Conservation (phyloP, 805 yeast genomes). For the Tetrapisispora nanseiensis region DNA sequence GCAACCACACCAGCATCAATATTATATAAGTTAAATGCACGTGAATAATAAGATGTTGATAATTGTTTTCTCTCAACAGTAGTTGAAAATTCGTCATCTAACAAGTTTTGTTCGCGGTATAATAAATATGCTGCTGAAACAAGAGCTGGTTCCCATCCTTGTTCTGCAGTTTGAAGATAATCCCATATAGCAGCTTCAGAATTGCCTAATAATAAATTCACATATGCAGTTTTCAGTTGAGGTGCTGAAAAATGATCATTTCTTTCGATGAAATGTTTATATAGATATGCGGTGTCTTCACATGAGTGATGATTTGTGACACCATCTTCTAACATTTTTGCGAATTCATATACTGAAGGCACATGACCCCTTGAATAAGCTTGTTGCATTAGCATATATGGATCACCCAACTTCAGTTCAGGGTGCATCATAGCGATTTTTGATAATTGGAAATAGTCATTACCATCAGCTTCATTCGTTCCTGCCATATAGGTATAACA, state of each 20-base stretch:
- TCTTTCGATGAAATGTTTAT: conserved; percentile 46
- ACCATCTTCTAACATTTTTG: conserved; percentile 39
- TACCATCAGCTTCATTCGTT: conserved; percentile 11
- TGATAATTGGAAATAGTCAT: conserved; percentile 34
- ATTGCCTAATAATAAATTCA: conserved; percentile 41
- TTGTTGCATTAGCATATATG: conserved; percentile 26
- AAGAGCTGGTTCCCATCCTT: conserved; percentile 72
- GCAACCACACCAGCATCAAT: conserved; percentile 67
- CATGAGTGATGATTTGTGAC: conserved; percentile 28
- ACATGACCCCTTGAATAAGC: conserved; percentile 38
- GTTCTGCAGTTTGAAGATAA: conserved; percentile 81
- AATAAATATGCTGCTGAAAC: conserved; percentile 63
- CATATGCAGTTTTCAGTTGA: conserved; percentile 51
- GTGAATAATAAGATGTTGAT: conserved; percentile 51
- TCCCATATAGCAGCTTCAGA: conserved; percentile 60
- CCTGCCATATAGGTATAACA: conserved; percentile 17
- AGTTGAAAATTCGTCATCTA: conserved; percentile 32
- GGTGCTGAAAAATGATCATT: conserved; percentile 53
- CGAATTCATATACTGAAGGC: conserved; percentile 41
- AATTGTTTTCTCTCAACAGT: conserved; percentile 35
- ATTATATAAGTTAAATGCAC: conserved; percentile 48
- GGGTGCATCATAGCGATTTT: conserved; percentile 22
- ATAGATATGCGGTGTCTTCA: conserved; percentile 31
- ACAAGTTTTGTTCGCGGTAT: conserved; percentile 35
- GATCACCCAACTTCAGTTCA: conserved; percentile 13